phyloP scores from a whole-genome alignment of 148 eudicot species.

The Rhododendron henanense region DNA sequence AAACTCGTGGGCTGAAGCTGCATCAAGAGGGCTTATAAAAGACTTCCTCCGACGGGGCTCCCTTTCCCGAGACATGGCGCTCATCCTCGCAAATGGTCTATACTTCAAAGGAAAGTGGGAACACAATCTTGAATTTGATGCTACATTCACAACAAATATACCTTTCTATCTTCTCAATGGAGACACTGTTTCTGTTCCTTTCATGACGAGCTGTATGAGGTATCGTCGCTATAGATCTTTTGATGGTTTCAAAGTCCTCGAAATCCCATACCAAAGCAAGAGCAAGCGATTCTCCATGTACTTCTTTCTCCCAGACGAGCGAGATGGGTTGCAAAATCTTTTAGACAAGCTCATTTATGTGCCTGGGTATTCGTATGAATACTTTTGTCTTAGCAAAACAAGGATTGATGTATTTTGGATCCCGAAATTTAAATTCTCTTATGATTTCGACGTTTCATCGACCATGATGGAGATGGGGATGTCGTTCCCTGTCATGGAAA shows the following conservation, averaged over 20 bases:
- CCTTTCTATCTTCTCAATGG: neutral
- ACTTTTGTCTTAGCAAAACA: neutral
- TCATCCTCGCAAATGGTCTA: conserved; percentile 14
- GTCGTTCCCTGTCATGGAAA: neutral
- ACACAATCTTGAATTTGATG: neutral
- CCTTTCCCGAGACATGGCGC: neutral
- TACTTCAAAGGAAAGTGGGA: conserved; percentile 18
- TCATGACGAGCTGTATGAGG: neutral
- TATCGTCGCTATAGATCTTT: neutral
- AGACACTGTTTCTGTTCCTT: neutral
- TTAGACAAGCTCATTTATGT: neutral
- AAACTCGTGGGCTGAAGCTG: neutral
- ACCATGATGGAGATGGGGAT: conserved; percentile 15
- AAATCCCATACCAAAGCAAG: conserved; percentile 1
- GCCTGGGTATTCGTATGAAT: neutral
- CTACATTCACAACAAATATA: neutral
- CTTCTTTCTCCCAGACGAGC: conserved; percentile 23
- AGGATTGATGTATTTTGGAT: neutral
- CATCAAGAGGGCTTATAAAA: neutral
- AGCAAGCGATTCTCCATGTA: conserved; percentile 17
- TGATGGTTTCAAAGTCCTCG: neutral
- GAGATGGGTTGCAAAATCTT: conserved; percentile 13
- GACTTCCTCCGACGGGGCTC: neutral
- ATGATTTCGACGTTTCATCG: neutral
- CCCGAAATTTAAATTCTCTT: conserved; percentile 21